Conservation (phyloP, 2,329 filamentous ascomycete genomes). For the Talaromyces sp. region DNA sequence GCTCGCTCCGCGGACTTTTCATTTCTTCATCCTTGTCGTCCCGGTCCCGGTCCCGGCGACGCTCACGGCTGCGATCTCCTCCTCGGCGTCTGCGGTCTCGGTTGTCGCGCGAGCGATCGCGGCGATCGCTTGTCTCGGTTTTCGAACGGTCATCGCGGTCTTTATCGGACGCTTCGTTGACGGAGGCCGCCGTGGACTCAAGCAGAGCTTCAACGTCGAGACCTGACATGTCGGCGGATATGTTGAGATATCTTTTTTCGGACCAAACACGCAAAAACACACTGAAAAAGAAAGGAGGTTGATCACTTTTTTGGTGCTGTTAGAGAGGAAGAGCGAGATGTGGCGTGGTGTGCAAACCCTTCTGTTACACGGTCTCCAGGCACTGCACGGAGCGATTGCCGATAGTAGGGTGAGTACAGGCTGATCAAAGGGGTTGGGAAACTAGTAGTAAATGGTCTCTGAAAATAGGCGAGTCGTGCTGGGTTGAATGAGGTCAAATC, state of each 20-base stretch:
- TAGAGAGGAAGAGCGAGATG: constrained; percentile 19
- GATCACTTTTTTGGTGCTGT: constrained; percentile 30
- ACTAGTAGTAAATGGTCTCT: not conserved
- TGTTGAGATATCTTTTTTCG: constrained; percentile 19
- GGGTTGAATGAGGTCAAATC: not conserved
- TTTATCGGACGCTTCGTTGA: constrained; percentile 30
- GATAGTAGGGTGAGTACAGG: not conserved
- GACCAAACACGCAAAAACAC: constrained; percentile 11
- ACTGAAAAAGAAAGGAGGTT: constrained; percentile 17
- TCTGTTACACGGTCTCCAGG: constrained; percentile 6
- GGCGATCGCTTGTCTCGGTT: constrained; percentile 51
- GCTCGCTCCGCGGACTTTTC: constrained; percentile 67
- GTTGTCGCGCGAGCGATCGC: constrained; percentile 26
- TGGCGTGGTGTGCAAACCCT: constrained; percentile 23
- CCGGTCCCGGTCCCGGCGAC: constrained; percentile 47
- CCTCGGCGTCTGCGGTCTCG: constrained; percentile 50
- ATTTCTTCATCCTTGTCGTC: constrained; percentile 55
- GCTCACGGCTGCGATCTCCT: constrained; percentile 56
- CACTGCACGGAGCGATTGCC: not conserved
- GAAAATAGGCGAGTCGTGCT: not conserved
- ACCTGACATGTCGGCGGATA: constrained; percentile 54
- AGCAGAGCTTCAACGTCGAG: constrained; percentile 86
- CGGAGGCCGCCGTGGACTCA: constrained; percentile 69
- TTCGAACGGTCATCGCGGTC: constrained; percentile 56
- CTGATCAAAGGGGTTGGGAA: not conserved